Evolutionary conservation across 169 alveolate species (phyloP), one percentile per base, ranked within the genome.

Genomic region (Perkinsus olseni): DNA sequence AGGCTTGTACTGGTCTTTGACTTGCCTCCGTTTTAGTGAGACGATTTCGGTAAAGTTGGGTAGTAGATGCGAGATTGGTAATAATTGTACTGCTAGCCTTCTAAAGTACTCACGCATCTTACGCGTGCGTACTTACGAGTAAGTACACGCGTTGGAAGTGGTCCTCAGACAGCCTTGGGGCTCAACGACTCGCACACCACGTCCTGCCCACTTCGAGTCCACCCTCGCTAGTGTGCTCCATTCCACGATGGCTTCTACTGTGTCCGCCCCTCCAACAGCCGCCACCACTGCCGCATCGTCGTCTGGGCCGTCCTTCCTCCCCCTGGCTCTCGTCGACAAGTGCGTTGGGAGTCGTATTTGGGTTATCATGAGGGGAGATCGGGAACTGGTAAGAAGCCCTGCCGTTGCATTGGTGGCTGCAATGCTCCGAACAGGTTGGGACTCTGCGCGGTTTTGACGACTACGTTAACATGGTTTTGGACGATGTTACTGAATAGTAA

Each of bases 391-490:
- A 38, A 39, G n/a, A n/a, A n/a, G 74, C 31, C 21, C 50, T 28
- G 93, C 31, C 38, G 91, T 10, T 10, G 39, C 20, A 36, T 91
- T 94, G 93, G 93, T 62, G 96, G 97, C 28, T 95, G 93, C 17
- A 62, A 24, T 13, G 17, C 82, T 96, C 94, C 82, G 97, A 95
- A 92, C 93, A 97, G 48, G 97, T 97, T 48, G 99, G 99, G 39
- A 97, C 97, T 31, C 94, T 98, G 92, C 95, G 98, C 91, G 99
- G 99, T 13, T 98, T 98, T 95, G 99, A 98, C 95, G 99, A 98
- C 95, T 98, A 97, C 92, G 98, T 98, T 93, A 98, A 98, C 95
- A 98, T 98, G 99, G 99, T 97, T 17, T 92, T 97, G 91, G 98
- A 97, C 91, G 98, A 97, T 38, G 98, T 97, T 38, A 96, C 96